Base-by-base conservation (phyloP, 805 yeast species). In the Debaryomyces prosopidis region DNA sequence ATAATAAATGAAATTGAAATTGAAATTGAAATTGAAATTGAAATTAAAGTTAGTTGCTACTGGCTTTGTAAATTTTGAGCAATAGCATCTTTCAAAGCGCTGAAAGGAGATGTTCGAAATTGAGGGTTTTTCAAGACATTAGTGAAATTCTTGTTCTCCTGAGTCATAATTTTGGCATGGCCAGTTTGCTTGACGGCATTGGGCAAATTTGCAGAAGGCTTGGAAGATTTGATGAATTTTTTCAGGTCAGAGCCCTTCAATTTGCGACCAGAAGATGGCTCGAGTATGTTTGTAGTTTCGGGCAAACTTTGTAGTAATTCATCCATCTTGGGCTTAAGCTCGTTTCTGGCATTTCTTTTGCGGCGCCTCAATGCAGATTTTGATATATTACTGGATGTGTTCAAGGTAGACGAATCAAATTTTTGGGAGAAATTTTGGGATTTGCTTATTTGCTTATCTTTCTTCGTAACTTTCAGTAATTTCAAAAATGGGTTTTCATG, bases 321-420 rank as follows among this genome's bases (percentile, higher is more conserved):
- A 43, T 75, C 71, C 79, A 87, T 75, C 55, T 82, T 77, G 4
- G 91, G 89, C 54, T 79, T 79, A 48, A 87, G 67, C 52, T 83
- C 80, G 45, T 85, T 86, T 54, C 77, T 79, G 40, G 74, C 71
- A 54, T 75, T 79, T 51, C 79, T 71, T 51, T 87, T 80, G 54
- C 84, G 83, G 52, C 89, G 75, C 58, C 89, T 75, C 3, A 76
- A 49, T 0, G 89, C 71, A 5, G 89, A 82, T 59, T 86, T 87
- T 16, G 89, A 82, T 36, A 87, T 73, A 17, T 79, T 78, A 14
- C 71, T 56, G 55, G 72, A 55, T 46, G 73, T 58, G 40, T 65
- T 67, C 47, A 62, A 58, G 11, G 69, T 59, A 16, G 54, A 59
- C 40, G 65, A 61, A 27, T 50, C 50, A 39, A 67, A 46, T 20